Conservation (phyloP, 306 rosid genomes). For the Biancaea sappan region DNA sequence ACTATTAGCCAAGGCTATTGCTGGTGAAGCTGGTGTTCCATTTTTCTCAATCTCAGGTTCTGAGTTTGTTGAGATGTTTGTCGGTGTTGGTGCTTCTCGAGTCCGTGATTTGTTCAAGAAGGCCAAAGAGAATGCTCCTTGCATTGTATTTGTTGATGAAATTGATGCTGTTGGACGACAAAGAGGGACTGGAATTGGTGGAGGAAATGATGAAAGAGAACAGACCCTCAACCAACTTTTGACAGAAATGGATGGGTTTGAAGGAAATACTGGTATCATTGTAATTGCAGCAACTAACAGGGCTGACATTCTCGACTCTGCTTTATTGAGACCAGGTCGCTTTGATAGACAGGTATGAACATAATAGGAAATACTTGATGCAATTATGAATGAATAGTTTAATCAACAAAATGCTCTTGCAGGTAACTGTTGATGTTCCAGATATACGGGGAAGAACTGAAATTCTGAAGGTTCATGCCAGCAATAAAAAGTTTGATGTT, state of each 20-base stretch:
- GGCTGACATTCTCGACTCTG: constrained; percentile 97
- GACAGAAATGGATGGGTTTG: constrained; percentile 99
- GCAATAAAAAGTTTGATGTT: constrained; percentile 84
- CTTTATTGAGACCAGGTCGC: constrained; percentile 92
- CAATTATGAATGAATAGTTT: constrained; percentile 5
- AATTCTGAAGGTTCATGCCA: constrained; percentile 89
- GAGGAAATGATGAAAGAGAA: constrained; percentile 98
- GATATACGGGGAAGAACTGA: constrained; percentile 94
- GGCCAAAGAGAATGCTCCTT: constrained; percentile 99
- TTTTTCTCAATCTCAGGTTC: constrained; percentile 99
- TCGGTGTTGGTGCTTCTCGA: constrained; percentile 99
- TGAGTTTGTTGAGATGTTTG: constrained; percentile 98
- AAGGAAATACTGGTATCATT: constrained; percentile 92
- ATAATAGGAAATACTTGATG: constrained; percentile 5
- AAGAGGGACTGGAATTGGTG: constrained; percentile 98
- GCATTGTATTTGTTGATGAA: constrained; percentile 98
- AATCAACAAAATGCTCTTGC: constrained; percentile 39
- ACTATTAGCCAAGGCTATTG: constrained; percentile 92
- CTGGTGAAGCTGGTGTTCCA: constrained; percentile 99
- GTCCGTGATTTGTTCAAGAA: constrained; percentile 98
- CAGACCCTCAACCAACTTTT: constrained; percentile 98
- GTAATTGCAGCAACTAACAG: constrained; percentile 99
- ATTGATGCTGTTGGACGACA: constrained; percentile 98
- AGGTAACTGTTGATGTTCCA: constrained; percentile 95
- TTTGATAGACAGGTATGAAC: constrained; percentile 84